These are phyloP conservation scores for Dendrocalamus latiflorus DNA, from an alignment of 202 grass and related monocot genomes.

Conservation along the genomic window DNA sequence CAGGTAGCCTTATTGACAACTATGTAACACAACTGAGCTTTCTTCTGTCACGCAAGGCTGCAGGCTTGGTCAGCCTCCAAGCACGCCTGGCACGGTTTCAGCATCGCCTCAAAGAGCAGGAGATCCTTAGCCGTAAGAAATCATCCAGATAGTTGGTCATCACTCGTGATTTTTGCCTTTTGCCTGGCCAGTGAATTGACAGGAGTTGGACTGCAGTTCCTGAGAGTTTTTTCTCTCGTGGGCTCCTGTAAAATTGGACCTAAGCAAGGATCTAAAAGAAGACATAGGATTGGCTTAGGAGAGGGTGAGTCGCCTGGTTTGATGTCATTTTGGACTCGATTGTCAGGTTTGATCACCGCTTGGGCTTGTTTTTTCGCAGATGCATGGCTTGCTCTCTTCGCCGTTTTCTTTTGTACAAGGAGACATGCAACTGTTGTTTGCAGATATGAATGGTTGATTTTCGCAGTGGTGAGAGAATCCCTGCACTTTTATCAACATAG, in stretches of 20 bases:
- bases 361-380: slow-evolving; percentile 38
- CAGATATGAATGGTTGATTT: slow-evolving; percentile 37
- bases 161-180: too few species aligned
- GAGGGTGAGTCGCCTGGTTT: neutral
- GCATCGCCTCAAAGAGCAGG: too few species aligned
- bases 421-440: slow-evolving; percentile 28
- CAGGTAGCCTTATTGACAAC: slow-evolving; percentile 90
- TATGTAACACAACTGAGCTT: slow-evolving; percentile 89
- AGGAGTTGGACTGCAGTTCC: neutral
- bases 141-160: too few species aligned
- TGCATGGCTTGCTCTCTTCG: slow-evolving; percentile 40
- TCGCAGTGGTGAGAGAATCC: neutral
- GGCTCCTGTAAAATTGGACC: slow-evolving; percentile 1
- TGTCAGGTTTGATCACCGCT: slow-evolving; percentile 30
- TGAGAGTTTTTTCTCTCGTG: neutral
- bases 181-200: too few species aligned
- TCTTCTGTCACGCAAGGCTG: slow-evolving; percentile 80
- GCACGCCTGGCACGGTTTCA: slow-evolving; percentile 85
- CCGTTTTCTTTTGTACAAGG: slow-evolving; percentile 28
- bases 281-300: neutral
- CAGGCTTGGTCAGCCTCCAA: slow-evolving; percentile 87
- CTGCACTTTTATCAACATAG: slow-evolving; percentile 17
- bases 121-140: too few species aligned
- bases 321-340: slow-evolving; percentile 5
- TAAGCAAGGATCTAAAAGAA: slow-evolving; percentile 12